These are phyloP conservation scores for Ogataea salicorniae DNA, from an alignment of 805 yeast species.

Conservation along the genomic window DNA sequence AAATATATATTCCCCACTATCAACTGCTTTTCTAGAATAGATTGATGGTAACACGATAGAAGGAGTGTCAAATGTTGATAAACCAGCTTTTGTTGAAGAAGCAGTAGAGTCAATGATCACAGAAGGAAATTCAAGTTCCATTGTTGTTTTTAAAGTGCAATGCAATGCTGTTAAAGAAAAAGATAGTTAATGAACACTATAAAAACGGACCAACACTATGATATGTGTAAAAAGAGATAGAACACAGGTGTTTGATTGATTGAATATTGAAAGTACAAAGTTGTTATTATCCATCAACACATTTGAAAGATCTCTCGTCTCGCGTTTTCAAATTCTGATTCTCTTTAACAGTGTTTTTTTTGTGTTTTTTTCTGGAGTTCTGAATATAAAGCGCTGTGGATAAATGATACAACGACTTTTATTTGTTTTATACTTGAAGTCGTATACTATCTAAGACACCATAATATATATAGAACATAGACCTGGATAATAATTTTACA, in stretches of 20 bases:
- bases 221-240: no score
- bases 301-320: no score
- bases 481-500: not conserved
- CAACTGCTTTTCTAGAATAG: slow-evolving; percentile 38
- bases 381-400: no score
- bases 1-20: slow-evolving; percentile 21
- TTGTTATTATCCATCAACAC: no score
- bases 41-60: slow-evolving; percentile 51
- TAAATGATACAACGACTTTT: no score
- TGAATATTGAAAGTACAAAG: not conserved
- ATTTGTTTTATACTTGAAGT: no score
- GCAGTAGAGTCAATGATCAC: slow-evolving; percentile 70
- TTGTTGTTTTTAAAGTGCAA: slow-evolving; percentile 2
- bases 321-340: no score
- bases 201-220: not conserved
- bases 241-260: no score
- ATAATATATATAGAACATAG: not conserved
- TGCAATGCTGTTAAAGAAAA: not conserved
- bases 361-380: no score
- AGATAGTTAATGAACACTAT: not conserved
- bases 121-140: slow-evolving; percentile 43
- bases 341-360: no score
- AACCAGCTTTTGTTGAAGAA: slow-evolving; percentile 61
- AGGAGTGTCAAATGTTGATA: slow-evolving; percentile 62
- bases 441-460: no score